Evolutionary conservation across 306 rosid species (phyloP), one percentile per base, ranked within the genome.

Genomic region (Dryas drummondii): DNA sequence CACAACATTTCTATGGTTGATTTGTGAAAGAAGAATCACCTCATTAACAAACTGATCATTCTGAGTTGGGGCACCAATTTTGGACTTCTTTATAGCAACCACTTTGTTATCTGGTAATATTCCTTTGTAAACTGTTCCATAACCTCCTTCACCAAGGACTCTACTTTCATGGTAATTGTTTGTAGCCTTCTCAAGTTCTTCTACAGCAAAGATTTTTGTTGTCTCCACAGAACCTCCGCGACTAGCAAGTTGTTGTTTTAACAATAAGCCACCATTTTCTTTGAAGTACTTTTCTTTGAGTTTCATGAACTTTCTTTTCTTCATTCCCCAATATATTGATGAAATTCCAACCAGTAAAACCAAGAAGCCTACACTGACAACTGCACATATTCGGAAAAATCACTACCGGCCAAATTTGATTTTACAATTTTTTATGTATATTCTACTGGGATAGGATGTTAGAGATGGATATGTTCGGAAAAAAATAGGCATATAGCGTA

Each of bases 81-180:
- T 75, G n/a, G 80, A 58, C 73, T 48, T 81, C 71, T 81, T 70
- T 68, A 76, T 49, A 9, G 80, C 84, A 17, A 81, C 84, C 14
- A 50, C 58, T 9, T 6, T 61, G 45, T 26, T 6, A 68, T 68
- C 69, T 48, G 47, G 14, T 47, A 57, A 45, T 41, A 71, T 56
- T 17, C 80, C 80, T 14, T 48, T 68, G 51, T 76, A 76, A 5
- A 68, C 74, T 9, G 74, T 76, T 13, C 80, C 74, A 7, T 10
- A 76, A 46, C 74, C 80, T 32, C 80, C 74, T 76, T 37, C 51
- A 0, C 74, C 80, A 16, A 68, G 32, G 26, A 67, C 12, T 45
- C 57, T 64, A 7, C 70, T 26, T 14, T 48, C 56, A 13, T 69
- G 17, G 50, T 77, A 17, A 49, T 50, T 40, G 53, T 11, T 27